Evolutionary conservation across 2,329 filamentous ascomycete species (phyloP), one percentile per base, ranked within the genome.

Genomic region (Trichophyton verrucosum): DNA sequence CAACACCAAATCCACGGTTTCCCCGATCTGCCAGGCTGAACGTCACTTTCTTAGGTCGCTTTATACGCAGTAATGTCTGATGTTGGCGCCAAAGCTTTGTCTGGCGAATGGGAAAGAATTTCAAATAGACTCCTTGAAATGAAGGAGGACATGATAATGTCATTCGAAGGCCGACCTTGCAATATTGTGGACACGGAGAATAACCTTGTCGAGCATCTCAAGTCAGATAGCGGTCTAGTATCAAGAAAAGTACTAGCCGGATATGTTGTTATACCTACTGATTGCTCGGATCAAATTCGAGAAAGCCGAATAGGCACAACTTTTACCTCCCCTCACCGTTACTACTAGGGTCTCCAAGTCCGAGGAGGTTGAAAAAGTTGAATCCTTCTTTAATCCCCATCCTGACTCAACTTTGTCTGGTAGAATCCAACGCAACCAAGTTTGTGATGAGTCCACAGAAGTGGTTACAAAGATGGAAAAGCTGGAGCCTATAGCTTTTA

Each of bases 401-500:
- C 20, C 20, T 20, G 20, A 20, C 69, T 56, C 42, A 51, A 58
- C 11, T 40, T n/a, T 60, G 15, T 61, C 47, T 27, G 13, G 6
- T 3, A 24, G 47, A 51, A 46, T 46, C 11, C 42, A 46, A 2
- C n/a, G 7, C 15, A 46, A 46, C 42, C 17, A 46, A 8, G 7
- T 20, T 20, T 17, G 42, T 15, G 42, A 46, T 7, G 13, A 20
- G 3, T 15, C 7, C 3, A 46, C 42, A 20, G 20, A 7, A 17
- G 42, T n/a, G 8, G 42, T 46, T n/a, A 20, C 17, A 17, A 46
- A 20, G 20, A 68, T 71, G 6, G 24, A 69, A 22, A 70, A 63
- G 20, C 17, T 70, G 15, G 69, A 71, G 57, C 66, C 66, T 51
- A 57, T 71, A 20, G 7, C 47, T 22, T 22, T 63, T 70, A 38